A percentile compares a stretch with the other conserved stretches of the same genome.
phyloP scores from a whole-genome alignment of 768 basidiomycete species.

The Amanita polypyramis region DNA sequence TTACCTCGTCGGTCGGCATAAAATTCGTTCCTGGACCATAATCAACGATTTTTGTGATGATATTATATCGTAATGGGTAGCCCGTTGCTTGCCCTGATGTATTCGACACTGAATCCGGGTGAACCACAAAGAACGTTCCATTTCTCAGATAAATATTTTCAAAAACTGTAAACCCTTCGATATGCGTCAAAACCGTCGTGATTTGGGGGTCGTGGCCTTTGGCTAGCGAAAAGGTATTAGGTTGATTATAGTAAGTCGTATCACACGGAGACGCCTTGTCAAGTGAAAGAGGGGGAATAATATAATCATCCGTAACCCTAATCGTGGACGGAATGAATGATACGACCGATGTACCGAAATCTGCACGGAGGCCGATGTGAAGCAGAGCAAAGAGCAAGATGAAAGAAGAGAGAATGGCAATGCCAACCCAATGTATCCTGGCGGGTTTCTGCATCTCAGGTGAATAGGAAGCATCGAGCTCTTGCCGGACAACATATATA shows the following conservation, averaged over 20 bases:
- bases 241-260: background rate
- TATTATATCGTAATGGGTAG: conserved; percentile 35
- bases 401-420: conserved; percentile 2
- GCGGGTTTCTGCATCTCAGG: background rate
- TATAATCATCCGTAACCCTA: background rate
- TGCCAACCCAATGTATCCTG: background rate
- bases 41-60: conserved; percentile 23
- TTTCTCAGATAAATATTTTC: conserved; percentile 65
- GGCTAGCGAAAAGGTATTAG: background rate
- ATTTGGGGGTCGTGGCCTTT: background rate
- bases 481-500: background rate
- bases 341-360: background rate
- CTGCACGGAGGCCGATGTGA: background rate
- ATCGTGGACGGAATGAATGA: background rate
- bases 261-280: background rate
- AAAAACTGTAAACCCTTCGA: conserved; percentile 68
- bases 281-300: background rate
- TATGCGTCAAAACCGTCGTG: conserved; percentile 9
- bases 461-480: too few species aligned
- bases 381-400: background rate
- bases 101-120: conserved; percentile 16
- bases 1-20: conserved; percentile 22
- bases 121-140: conserved; percentile 61
- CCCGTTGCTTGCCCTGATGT: conserved; percentile 6
- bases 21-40: conserved; percentile 12